Evolutionary conservation across 108 stramenopile genomes (phyloP).

Genomic region (Conticribra guillardii): DNA sequence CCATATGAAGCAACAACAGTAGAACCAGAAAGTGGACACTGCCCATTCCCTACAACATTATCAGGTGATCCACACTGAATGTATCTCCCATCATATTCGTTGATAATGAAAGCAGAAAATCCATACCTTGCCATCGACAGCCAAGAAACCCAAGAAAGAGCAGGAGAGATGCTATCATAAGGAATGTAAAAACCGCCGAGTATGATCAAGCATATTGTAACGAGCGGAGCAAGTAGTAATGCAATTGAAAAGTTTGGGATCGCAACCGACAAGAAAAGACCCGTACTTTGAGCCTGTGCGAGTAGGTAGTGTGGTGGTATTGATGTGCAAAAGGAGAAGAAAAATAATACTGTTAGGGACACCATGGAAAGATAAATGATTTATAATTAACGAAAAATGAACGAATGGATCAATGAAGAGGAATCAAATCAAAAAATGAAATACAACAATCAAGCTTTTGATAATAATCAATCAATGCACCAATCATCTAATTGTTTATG

Average conservation of each 20-base stretch:
- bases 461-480: too few species aligned
- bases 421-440: too few species aligned
- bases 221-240: constrained; percentile 64
- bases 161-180: constrained; percentile 54
- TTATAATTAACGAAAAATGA: too few species aligned
- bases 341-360: too few species aligned
- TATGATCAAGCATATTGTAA: constrained; percentile 76
- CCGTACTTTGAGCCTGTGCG: constrained; percentile 78
- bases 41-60: constrained; percentile 21
- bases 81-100: constrained; percentile 64
- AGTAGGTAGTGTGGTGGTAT: too few species aligned
- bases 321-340: too few species aligned
- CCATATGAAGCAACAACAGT: constrained; percentile 60
- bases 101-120: constrained; percentile 72
- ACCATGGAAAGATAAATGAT: too few species aligned
- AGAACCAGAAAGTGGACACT: constrained; percentile 72
- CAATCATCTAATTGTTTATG: too few species aligned
- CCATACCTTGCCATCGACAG: constrained; percentile 77
- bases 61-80: constrained; percentile 54
- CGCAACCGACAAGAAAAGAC: constrained; percentile 65
- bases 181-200: constrained; percentile 84
- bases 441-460: too few species aligned
- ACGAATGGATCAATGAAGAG: too few species aligned
- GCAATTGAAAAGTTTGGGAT: constrained; percentile 65
- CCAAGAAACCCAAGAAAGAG: constrained; percentile 66